Evolutionary conservation across 257 asterid genomes (phyloP), one percentile per base, ranked within the genome.

Genomic region (Euphrasia confusa): DNA sequence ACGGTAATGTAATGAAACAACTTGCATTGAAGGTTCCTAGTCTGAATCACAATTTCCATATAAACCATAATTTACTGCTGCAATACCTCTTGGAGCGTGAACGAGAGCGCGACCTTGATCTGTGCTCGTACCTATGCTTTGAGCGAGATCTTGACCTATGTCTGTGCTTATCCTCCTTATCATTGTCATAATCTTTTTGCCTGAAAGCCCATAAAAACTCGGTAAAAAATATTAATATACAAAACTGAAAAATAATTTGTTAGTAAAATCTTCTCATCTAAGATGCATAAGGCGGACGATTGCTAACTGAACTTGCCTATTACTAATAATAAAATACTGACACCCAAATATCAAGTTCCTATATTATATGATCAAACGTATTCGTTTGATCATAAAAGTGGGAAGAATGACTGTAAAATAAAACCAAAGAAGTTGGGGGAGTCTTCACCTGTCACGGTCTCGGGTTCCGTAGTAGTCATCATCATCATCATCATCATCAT

Each of bases 11-110:
- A 55, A 5, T 26, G 27, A 45, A 56, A 56, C 54, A 55, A 6
- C 1, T 15, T 3, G 21, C 37, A 33, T 10, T 28, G 57, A 15
- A 58, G 57, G 10, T 47, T 30, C 54, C 45, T 18, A 10, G 14
- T 15, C 60, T 10, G 40, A 64, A 65, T 53, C 50, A 54, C 42
- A 69, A 60, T 15, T 61, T 49, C 27, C 59, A 50, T 35, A 18
- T 9, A 44, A 50, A 48, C 30, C 30, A 0, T 45, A 60, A 42
- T 10, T 32, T 28, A 35, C 24, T 3, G 54, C 24, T 28, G 4
- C 42, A 26, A 59, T 75, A 89, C 95, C 97, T 89, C 73, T 82
- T 89, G 53, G 94, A 86, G 54, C 81, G 83, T 44, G 95, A 84
- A 63, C 87, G 90, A 55, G 96, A 85, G 49, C 81, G 76, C 32